Evolutionary conservation across 192 early-diverging fungal species (phyloP).

Genomic region (Linnemannia hyalina): DNA sequence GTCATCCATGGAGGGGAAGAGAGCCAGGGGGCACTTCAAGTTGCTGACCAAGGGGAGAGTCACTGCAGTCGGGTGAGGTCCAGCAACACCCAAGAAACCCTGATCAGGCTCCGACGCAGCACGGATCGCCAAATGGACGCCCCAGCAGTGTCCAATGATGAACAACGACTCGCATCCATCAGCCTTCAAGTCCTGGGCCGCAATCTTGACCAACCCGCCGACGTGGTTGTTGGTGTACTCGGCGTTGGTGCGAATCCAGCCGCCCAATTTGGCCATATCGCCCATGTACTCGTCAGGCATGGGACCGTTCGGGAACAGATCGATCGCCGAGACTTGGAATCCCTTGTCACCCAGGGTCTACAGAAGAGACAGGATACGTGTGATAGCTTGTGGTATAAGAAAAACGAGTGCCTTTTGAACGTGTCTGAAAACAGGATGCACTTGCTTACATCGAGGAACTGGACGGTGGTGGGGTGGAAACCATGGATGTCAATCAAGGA

Average conservation of each 20-base stretch:
- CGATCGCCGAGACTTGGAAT: constrained; percentile 24
- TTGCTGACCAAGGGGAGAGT: constrained; percentile 1
- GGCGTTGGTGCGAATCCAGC: constrained; percentile 23
- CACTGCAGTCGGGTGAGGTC: constrained; percentile 19
- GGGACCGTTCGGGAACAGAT: constrained; percentile 21
- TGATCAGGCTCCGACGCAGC: constrained; percentile 8
- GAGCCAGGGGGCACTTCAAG: constrained; percentile 18
- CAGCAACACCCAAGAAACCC: constrained; percentile 20
- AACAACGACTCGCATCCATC: constrained; percentile 18
- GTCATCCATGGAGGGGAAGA: constrained; percentile 21
- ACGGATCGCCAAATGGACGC: constrained; percentile 9
- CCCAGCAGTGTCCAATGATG: constrained; percentile 28
- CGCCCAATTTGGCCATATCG: constrained; percentile 20
- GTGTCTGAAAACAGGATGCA: too few species aligned
- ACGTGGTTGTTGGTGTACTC: constrained; percentile 23
- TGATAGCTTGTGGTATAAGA: background rate
- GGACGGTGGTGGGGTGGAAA: constrained; percentile 22
- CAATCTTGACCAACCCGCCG: constrained; percentile 15
- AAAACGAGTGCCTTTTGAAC: background rate
- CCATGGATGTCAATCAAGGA: constrained; percentile 37
- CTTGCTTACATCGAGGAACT: constrained; percentile 17
- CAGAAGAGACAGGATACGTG: background rate
- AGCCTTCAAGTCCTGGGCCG: constrained; percentile 5
- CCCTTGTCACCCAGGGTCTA: constrained; percentile 24
- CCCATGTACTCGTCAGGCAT: constrained; percentile 41